Conservation (phyloP, 2,329 filamentous ascomycete species). For the Plenodomus biglobosus region DNA sequence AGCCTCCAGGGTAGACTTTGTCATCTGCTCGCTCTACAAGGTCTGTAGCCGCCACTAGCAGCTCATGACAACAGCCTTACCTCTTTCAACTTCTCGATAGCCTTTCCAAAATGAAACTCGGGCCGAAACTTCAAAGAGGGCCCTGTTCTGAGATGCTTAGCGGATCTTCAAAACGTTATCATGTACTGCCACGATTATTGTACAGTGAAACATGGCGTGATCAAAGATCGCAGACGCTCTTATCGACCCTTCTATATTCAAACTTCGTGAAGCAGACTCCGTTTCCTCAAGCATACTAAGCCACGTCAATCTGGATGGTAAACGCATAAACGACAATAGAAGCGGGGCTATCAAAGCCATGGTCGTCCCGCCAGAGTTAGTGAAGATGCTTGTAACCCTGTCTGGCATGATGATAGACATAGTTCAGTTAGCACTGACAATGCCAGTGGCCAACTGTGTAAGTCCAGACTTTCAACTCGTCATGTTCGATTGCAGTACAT, state of each 20-base stretch:
- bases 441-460: neutral
- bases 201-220: slow-evolving; percentile 2
- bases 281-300: neutral
- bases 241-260: neutral
- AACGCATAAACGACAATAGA: neutral
- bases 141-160: neutral
- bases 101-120: slow-evolving; percentile 8
- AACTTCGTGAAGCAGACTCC: neutral
- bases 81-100: slow-evolving; percentile 11
- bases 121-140: neutral
- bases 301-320: neutral
- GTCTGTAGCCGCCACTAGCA: slow-evolving; percentile 19
- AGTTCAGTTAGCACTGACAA: neutral
- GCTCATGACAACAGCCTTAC: neutral
- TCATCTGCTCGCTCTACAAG: slow-evolving; percentile 40
- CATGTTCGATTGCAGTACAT: slow-evolving; percentile 20
- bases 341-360: neutral
- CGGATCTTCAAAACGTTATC: neutral
- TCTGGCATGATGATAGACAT: neutral
- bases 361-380: neutral
- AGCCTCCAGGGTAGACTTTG: slow-evolving; percentile 29
- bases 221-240: neutral
- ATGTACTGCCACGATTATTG: neutral
- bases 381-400: neutral
- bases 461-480: neutral